Evolutionary conservation across 2,329 filamentous ascomycete genomes (phyloP).

Genomic region (Sarocladiaceae sp.): DNA sequence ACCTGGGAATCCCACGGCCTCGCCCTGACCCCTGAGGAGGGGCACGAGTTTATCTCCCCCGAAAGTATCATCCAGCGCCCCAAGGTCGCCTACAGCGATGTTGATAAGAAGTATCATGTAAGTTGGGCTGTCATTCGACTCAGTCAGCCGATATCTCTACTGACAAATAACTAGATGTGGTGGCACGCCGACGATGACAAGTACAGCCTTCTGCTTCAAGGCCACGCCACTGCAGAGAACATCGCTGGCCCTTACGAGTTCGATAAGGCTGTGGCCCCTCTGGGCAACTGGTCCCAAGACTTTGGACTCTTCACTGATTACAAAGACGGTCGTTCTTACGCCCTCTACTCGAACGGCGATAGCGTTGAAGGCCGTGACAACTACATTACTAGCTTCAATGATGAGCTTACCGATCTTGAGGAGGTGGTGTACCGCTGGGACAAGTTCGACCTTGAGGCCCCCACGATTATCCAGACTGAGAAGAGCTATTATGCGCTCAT

Average conservation of each 20-base stretch:
- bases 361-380: conserved; percentile 50
- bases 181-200: conserved; percentile 58
- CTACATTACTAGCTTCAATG: conserved; percentile 51
- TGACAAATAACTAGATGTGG: conserved; percentile 40
- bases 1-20: conserved; percentile 56
- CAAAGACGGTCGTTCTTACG: conserved; percentile 51
- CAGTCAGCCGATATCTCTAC: neutral
- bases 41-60: conserved; percentile 50
- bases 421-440: conserved; percentile 50
- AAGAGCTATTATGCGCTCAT: conserved; percentile 56
- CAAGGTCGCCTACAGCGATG: conserved; percentile 56
- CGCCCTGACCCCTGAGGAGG: conserved; percentile 52
- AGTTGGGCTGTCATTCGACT: conserved; percentile 14
- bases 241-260: conserved; percentile 52
- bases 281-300: conserved; percentile 61
- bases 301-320: conserved; percentile 59
- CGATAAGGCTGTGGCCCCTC: conserved; percentile 46
- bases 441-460: conserved; percentile 58
- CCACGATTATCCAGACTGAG: conserved; percentile 56
- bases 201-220: conserved; percentile 53
- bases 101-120: conserved; percentile 52
- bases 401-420: conserved; percentile 45
- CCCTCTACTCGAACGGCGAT: conserved; percentile 58
- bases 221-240: conserved; percentile 47
- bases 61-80: conserved; percentile 57